phyloP scores from a whole-genome alignment of 2,329 filamentous ascomycete species.

The Bimuria novae-zelandiae region DNA sequence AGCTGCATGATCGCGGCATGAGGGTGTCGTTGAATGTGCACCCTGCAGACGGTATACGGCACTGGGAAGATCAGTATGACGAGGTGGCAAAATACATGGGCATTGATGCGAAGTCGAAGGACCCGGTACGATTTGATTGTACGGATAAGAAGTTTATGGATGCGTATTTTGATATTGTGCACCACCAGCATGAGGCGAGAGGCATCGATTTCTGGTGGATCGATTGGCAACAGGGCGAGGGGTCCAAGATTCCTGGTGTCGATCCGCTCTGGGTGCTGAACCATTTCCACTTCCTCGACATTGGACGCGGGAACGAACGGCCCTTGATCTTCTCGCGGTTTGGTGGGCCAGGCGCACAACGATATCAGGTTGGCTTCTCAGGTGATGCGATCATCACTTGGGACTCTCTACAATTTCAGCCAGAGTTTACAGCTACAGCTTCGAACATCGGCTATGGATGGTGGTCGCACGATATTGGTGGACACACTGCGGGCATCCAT shows the following conservation, averaged over 20 bases:
- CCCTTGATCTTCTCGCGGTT: conserved; percentile 65
- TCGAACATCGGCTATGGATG: conserved; percentile 71
- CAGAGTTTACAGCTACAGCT: conserved; percentile 68
- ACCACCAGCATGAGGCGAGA: conserved; percentile 59
- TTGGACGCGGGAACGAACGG: conserved; percentile 47
- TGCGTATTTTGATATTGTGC: conserved; percentile 63
- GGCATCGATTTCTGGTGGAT: conserved; percentile 70
- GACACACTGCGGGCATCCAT: conserved; percentile 60
- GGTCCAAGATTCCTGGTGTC: conserved; percentile 60
- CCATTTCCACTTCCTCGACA: conserved; percentile 66
- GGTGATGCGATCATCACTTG: conserved; percentile 65
- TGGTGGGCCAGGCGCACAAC: conserved; percentile 65
- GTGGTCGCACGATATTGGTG: conserved; percentile 73
- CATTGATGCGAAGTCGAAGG: conserved; percentile 55
- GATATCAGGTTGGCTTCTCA: conserved; percentile 68
- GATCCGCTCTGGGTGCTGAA: conserved; percentile 70
- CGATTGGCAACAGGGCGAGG: conserved; percentile 68
- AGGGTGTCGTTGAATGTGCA: conserved; percentile 66
- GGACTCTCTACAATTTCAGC: conserved; percentile 66
- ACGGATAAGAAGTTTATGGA: conserved; percentile 60
- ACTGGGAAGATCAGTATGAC: conserved; percentile 61
- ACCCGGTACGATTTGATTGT: conserved; percentile 62
- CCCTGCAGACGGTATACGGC: conserved; percentile 62
- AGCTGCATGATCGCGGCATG: conserved; percentile 58
- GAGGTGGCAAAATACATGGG: conserved; percentile 59